Base-by-base conservation (phyloP, 2,329 filamentous ascomycete species). In the Trichoderma lentiforme region DNA sequence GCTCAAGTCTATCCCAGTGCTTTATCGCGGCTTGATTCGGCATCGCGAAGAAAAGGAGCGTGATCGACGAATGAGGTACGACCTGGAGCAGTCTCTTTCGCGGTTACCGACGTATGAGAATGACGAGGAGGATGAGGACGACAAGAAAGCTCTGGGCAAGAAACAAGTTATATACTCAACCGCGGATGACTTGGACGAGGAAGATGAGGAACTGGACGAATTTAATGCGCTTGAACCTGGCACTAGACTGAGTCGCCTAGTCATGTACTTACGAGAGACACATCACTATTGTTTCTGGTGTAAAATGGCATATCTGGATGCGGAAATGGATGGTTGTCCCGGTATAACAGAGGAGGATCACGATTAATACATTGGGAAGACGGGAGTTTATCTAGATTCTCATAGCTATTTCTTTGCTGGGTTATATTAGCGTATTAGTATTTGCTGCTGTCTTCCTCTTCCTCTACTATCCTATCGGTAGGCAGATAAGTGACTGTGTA, bases 231-330 rank as follows among this genome's bases (percentile, higher is more conserved):
- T 95, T 58, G 87, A 90, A 26, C 84, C 89, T 2, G 83, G 83
- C 1, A 92, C 97, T 76, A 88, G 89, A 75, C 82, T 98, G 73
- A 82, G 84, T 9, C 89, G 85, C 75, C 81, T 97, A 15, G 86
- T 97, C 11, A 80, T 83, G 21, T 90, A 93, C 81, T 81, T 99
- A 69, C 88, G 96, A 47, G 84, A 89, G 63, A 87, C 88, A 78
- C 89, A 94, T 78, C 82, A 86, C 58, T 99, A 99, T 80, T 99
- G 96, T 83, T 97, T 98, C 80, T 99, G 95, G 93, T 99, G 96
- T 82, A 98, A 98, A 80, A 92, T 88, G 81, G 85, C 85, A 67
- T 99, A 98, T 80, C 88, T 90, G 0, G 90, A 94, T 77, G 84
- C 83, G 43, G 82, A 84, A 43, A 91, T 98, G 91, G 93, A 96